phyloP scores from a whole-genome alignment of 192 early-diverging fungal species.

The Entomortierella beljakovae region DNA sequence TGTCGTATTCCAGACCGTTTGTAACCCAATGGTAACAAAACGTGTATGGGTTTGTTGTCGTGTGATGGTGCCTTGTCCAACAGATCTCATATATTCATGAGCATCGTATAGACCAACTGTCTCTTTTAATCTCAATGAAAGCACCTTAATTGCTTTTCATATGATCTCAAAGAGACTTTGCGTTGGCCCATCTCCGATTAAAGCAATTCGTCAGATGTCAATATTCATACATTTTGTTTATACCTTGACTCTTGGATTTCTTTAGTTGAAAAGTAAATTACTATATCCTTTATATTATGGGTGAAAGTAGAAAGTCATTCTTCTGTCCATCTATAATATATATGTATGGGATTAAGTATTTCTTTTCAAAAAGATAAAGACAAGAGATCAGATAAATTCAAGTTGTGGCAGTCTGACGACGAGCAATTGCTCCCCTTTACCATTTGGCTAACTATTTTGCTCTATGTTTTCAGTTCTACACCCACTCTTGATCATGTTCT shows the following conservation, averaged over 20 bases:
- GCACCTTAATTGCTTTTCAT: too few relatives aligned
- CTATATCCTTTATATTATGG: too few relatives aligned
- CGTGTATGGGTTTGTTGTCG: conserved; percentile 54
- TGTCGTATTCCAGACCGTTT: conserved; percentile 54
- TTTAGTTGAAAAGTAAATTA: background rate
- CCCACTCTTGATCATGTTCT: conserved; percentile 76
- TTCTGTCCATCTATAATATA: background rate
- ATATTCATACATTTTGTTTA: conserved; percentile 9
- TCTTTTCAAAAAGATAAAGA: too few relatives aligned
- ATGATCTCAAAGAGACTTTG: background rate
- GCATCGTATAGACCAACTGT: background rate
- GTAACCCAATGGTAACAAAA: conserved; percentile 25
- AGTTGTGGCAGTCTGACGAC: conserved; percentile 35
- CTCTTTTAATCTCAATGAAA: too few relatives aligned
- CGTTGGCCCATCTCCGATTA: conserved; percentile 51
- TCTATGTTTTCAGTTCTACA: conserved; percentile 57
- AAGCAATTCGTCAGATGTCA: conserved; percentile 63
- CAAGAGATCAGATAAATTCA: conserved; percentile 2
- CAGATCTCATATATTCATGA: background rate
- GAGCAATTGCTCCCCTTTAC: conserved; percentile 13
- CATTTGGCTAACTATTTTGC: conserved; percentile 11
- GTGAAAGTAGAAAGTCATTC: background rate
- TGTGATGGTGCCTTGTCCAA: conserved; percentile 35
- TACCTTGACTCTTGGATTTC: background rate
- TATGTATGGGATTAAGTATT: too few relatives aligned